Evolutionary conservation across 2,329 filamentous ascomycete species (phyloP), one percentile per base, ranked within the genome.

Genomic region (Blastomyces gilchristii): DNA sequence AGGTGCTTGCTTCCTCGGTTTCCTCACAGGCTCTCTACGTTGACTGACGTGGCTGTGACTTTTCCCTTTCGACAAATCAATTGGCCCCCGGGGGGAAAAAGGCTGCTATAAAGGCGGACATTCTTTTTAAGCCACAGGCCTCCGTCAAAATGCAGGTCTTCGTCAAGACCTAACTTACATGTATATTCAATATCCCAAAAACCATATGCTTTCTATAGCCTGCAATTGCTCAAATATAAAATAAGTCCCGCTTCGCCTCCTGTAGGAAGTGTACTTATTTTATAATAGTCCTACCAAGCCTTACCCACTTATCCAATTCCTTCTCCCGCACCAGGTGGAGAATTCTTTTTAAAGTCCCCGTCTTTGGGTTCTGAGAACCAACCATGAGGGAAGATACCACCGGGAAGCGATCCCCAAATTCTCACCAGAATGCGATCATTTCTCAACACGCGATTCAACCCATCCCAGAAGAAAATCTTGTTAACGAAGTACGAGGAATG

Each of bases 381-480:
- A 52, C n/a, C n/a, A 52, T 28, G 28, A 16, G 14, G 4, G 50
- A 53, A 18, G 28, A 16, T 18, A 34, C 11, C 14, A 53, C 5
- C 9, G 7, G 14, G 50, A 16, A 34, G 9, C 50, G 6, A 49
- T 22, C 25, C 50, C 28, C 28, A 34, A 8, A 34, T 28, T 18
- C 50, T 14, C 18, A 53, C 50, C 12, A 53, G 28, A 14, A 16
- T 53, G 25, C 5, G 25, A 53, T 53, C 14, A 5, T 18, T 25
- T 12, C 25, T 12, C 28, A 53, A 53, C 50, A 28, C 6, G 28
- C 31, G 16, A 34, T 34, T 53, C 77, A 86, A 0, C 82, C 85
- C 0, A 91, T 94, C 8, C 87, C 86, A 0, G 87, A 90, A 65
- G 87, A 91, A 0, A 88, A 96, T 68, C 80, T 96, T 0, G 84